Base-by-base conservation (phyloP, 352 stramenopile genomes). In the Globisporangium heterothallicum region DNA sequence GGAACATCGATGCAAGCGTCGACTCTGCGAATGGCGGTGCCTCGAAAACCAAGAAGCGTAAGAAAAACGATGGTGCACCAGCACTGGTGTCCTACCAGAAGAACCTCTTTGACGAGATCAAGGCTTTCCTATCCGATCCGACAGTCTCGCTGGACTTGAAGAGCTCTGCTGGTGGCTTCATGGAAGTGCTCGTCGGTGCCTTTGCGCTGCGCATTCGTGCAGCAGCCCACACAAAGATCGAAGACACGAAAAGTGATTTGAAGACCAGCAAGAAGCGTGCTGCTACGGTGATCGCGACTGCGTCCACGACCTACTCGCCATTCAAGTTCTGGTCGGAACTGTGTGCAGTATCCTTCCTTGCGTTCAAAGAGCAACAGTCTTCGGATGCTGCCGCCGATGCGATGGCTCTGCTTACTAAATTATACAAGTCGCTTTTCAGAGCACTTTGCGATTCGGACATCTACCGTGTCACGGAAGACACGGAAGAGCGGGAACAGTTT, bases 291-390 rank as follows among this genome's bases (percentile, higher is more conserved):
- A 89, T 92, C 57, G 76, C 79, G 16, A 77, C 73, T 0, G 83
- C 77, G 4, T 86, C 79, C 5, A 88, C 81, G 14, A 78, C 66
- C 16, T 88, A 84, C 53, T 89, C 84, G 14, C 78, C 84, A 12
- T 94, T 94, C 63, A 86, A 88, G 49, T 94, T 94, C 48, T 94
- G 84, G 84, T 78, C 80, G 3, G 84, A 94, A 46, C 63, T 92
- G 16, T 90, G 72, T 26, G 84, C 74, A 0, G 74, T 92, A 14
- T 63, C 64, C 0, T 85, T 75, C 44, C 53, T 58, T 21, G 66
- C 74, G 26, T 80, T 70, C 35, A 45, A 88, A 22, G 19, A 59
- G 21, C 29, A 55, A 18, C 18, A 4, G 1, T 22, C 44, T 16
- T 25, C 42, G 0, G 49, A 22, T 21, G 40, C 55, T 8, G 35